Base-by-base conservation (phyloP, 768 basidiomycete genomes). In the Pisolithus orientalis region DNA sequence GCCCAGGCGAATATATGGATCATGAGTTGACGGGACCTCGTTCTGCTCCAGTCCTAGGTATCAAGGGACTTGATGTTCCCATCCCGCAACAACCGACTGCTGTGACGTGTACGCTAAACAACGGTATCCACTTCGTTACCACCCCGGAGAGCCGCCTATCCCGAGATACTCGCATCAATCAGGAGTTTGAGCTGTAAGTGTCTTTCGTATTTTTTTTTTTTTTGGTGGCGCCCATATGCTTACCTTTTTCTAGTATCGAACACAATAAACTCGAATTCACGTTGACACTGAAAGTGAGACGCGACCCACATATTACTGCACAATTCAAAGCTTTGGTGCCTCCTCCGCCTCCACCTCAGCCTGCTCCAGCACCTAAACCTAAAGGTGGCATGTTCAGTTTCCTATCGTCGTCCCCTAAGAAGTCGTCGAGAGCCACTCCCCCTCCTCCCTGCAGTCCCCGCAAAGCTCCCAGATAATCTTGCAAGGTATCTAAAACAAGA, bases 211-310 rank as follows among this genome's bases (percentile, higher is more conserved):
- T 13, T 34, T 34, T 34, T 34, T 8, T 32, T 32, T 11, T 32
- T 34, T 34, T 34, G 11, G 34, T 11, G 7, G 28, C 11, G 11
- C 14, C 34, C 34, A 13, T 14, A 14, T 34, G 4, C 13, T 34
- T 4, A 34, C 13, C 11, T 34, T 32, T 34, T 34, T 13, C 28
- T 57, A 92, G 91, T 31, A 91, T 94, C 56, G 92, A 94, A 62
- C 91, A 94, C 62, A 90, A 82, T 72, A 96, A 96, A 66, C 83
- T 97, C 50, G 93, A 96, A 65, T 96, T 98, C 70, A 92, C 92
- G 3, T 77, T 98, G 24, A 89, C 85, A 1, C 70, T 98, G 60
- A 94, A 93, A 64, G 75, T 97, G 60, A 84, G 87, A 44, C 82
- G 85, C 44, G 91, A 94, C 65, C 82, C 89, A 29, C 92, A 96